Evolutionary conservation across 306 rosid genomes (phyloP), one percentile per base, ranked within the genome.

Genomic region (Rosa chinensis): DNA sequence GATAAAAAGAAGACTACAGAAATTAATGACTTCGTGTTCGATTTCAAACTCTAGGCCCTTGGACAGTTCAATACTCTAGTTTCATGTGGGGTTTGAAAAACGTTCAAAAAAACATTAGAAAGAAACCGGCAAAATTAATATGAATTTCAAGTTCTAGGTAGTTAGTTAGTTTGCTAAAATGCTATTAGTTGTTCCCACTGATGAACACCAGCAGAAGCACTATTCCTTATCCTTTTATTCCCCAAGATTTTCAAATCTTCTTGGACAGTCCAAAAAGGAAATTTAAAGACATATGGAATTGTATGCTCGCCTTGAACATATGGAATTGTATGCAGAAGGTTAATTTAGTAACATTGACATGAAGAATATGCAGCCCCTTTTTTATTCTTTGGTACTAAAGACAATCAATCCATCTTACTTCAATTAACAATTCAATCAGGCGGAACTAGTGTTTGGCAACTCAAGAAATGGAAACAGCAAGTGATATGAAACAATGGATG

Each of bases 31-130:
- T 43, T 25, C 28, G 18, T n/a, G 10, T 40, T 42, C 13, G 0
- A 56, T 12, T 56, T 42, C 18, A 25, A 67, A 56, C 66, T 66
- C 23, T 13, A 20, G 10, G 28, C 68, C 39, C 9, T 49, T n/a
- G 37, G 23, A 6, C 45, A 55, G 21, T 35, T n/a, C 20, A 53
- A 20, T 12, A 50, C 23, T 64, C 63, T 77, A 17, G 39, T 23
- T 56, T 43, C 68, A 49, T 23, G 49, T 64, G 47, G 47, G 59
- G 77, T 55, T 39, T 56, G 10, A 35, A 4, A 71, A 72, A 72
- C 11, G 18, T 49, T 43, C 42, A 43, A 2, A 75, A 43, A 16
- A 6, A n/a, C 8, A 43, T 43, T 21, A 39, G 9, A 17, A 43
- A 56, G 64, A 61, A 62, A 10, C 4, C 5, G 35, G 40, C 48